phyloP scores from a whole-genome alignment of 148 eudicot genomes.

The Cornus controversa region DNA sequence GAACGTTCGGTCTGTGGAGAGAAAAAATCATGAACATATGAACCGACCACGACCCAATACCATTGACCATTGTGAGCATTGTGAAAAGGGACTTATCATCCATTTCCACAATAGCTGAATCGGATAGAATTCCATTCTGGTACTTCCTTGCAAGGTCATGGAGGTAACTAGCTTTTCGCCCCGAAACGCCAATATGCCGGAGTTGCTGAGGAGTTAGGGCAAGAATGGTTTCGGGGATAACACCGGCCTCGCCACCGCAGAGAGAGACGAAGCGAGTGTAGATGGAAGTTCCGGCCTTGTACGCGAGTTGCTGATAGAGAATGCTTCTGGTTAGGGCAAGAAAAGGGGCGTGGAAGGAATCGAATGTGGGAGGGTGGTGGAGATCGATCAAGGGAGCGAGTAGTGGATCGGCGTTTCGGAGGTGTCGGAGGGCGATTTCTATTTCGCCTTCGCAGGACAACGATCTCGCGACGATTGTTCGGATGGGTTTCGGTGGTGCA shows the following conservation, averaged over 20 bases:
- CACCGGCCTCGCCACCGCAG: conserved; percentile 43
- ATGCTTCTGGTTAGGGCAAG: conserved; percentile 52
- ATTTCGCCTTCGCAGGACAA: conserved; percentile 45
- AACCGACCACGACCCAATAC: conserved; percentile 65
- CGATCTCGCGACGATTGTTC: conserved; percentile 25
- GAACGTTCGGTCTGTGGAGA: conserved; percentile 54
- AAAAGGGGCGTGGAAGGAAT: conserved; percentile 49
- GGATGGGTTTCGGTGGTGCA: conserved; percentile 6
- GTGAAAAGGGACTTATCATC: conserved; percentile 63
- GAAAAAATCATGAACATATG: conserved; percentile 68
- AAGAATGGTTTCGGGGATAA: conserved; percentile 36
- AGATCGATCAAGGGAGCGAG: conserved; percentile 31
- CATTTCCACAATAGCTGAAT: conserved; percentile 35
- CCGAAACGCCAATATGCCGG: conserved; percentile 59
- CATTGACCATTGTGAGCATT: conserved; percentile 65
- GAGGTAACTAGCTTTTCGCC: conserved; percentile 45
- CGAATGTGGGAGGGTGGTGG: conserved; percentile 44
- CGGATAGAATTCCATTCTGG: conserved; percentile 46
- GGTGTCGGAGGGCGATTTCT: conserved; percentile 41
- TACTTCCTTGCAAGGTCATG: conserved; percentile 56
- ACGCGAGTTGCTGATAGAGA: conserved; percentile 63
- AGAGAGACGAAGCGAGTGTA: conserved; percentile 53
- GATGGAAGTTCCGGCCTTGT: conserved; percentile 52
- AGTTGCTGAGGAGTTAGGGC: conserved; percentile 41
- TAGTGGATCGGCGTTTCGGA: conserved; percentile 39